Evolutionary conservation across 441 rosid species (phyloP).

Genomic region (Croton setiger): DNA sequence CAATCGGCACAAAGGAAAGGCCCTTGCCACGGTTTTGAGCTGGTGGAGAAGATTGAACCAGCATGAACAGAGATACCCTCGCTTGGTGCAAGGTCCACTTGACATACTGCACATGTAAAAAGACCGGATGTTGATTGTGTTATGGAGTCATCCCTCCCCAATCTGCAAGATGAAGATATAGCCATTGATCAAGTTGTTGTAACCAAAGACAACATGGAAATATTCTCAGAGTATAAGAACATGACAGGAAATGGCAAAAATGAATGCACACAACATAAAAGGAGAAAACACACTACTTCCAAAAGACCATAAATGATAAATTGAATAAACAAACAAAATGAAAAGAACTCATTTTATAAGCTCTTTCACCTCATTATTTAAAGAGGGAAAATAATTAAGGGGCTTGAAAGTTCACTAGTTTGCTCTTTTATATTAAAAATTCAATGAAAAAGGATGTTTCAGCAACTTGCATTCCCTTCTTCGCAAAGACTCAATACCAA

Average conservation of each 20-base stretch:
- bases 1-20: slow-evolving; percentile 76
- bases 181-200: neutral
- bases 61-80: slow-evolving; percentile 86
- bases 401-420: neutral
- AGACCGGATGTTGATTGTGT: slow-evolving; percentile 52
- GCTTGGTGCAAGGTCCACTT: slow-evolving; percentile 63
- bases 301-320: neutral
- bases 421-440: neutral
- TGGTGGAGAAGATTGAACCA: slow-evolving; percentile 65
- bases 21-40: slow-evolving; percentile 83
- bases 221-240: neutral
- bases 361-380: neutral
- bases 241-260: neutral
- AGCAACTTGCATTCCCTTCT: neutral
- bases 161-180: slow-evolving; percentile 37
- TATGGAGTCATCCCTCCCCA: slow-evolving; percentile 47
- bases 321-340: neutral
- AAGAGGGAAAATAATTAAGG: too few relatives aligned
- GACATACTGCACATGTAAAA: slow-evolving; percentile 73
- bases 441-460: slow-evolving; percentile 1
- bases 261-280: neutral
- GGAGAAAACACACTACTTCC: neutral
- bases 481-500: neutral
- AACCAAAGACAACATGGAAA: neutral
- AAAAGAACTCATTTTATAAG: neutral